Evolutionary conservation across 73 alveolate genomes (phyloP).

Genomic region (Paramecium bursaria): DNA sequence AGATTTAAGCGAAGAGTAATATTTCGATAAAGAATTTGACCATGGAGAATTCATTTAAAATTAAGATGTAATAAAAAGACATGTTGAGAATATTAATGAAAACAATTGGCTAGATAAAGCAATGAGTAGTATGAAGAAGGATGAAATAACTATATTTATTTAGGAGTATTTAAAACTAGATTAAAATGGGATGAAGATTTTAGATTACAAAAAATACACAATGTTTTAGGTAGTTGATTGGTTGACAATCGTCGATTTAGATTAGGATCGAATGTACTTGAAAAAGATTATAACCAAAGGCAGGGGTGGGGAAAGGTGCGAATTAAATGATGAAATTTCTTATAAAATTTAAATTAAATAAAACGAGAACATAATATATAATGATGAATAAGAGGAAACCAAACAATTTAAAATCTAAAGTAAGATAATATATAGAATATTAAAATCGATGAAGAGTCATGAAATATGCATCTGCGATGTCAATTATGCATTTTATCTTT

Average conservation of each 20-base stretch:
- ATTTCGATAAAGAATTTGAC: not conserved
- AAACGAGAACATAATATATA: not conserved
- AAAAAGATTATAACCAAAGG: slow-evolving; percentile 45
- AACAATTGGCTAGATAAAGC: slow-evolving; percentile 61
- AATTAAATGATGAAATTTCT: slow-evolving; percentile 59
- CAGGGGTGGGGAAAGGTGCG: slow-evolving; percentile 60
- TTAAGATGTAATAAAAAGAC: not conserved
- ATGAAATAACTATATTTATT: slow-evolving; percentile 42
- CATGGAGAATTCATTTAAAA: not conserved
- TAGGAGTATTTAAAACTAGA: slow-evolving; percentile 62
- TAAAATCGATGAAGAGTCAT: slow-evolving; percentile 63
- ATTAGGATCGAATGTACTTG: slow-evolving; percentile 50
- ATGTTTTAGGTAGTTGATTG: slow-evolving; percentile 58
- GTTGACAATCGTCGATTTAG: slow-evolving; percentile 58
- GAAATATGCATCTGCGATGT: slow-evolving; percentile 18
- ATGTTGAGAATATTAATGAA: not conserved
- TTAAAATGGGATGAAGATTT: slow-evolving; percentile 52
- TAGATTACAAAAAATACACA: slow-evolving; percentile 38
- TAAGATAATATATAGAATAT: slow-evolving; percentile 26
- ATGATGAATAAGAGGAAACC: not conserved
- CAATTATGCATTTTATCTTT: slow-evolving; percentile 11
- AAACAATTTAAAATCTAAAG: not conserved
- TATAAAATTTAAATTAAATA: not conserved
- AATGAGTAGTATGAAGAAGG: slow-evolving; percentile 50
- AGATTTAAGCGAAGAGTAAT: slow-evolving; percentile 5